Conservation (phyloP, 148 eudicot genomes). For the Vaccinium darrowii region DNA sequence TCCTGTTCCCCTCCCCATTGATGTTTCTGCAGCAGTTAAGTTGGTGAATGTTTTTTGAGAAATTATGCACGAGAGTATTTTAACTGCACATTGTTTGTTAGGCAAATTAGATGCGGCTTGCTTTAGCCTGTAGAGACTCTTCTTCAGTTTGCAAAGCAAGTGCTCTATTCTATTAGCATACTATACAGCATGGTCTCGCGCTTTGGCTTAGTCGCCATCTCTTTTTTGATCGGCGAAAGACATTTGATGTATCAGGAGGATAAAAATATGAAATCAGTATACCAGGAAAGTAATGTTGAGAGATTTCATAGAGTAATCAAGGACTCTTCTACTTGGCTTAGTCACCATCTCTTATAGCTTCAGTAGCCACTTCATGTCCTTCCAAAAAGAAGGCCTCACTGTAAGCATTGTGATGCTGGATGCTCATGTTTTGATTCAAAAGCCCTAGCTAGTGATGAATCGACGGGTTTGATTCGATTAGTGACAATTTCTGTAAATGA, state of each 20-base stretch:
- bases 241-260: too few relatives aligned
- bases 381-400: not conserved
- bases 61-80: not conserved
- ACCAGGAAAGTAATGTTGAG: too few relatives aligned
- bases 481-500: not conserved
- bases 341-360: not conserved
- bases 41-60: not conserved
- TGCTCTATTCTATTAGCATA: not conserved
- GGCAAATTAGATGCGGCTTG: too few relatives aligned
- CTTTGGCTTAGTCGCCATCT: not conserved
- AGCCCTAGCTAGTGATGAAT: not conserved
- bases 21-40: not conserved
- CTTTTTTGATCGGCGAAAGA: too few relatives aligned
- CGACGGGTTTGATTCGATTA: not conserved
- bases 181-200: not conserved
- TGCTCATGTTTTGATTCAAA: not conserved
- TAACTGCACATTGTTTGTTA: not conserved
- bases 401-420: not conserved
- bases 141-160: not conserved
- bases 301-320: too few relatives aligned
- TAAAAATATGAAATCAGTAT: too few relatives aligned
- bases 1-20: too few relatives aligned
- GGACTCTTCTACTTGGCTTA: too few relatives aligned
- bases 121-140: not conserved
- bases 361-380: not conserved